Percentiles rank a stretch among this genome's conserved stretches.
These are phyloP conservation scores for Plasmodium malariae DNA, from an alignment of 169 alveolate species.

Conservation along the genomic window DNA sequence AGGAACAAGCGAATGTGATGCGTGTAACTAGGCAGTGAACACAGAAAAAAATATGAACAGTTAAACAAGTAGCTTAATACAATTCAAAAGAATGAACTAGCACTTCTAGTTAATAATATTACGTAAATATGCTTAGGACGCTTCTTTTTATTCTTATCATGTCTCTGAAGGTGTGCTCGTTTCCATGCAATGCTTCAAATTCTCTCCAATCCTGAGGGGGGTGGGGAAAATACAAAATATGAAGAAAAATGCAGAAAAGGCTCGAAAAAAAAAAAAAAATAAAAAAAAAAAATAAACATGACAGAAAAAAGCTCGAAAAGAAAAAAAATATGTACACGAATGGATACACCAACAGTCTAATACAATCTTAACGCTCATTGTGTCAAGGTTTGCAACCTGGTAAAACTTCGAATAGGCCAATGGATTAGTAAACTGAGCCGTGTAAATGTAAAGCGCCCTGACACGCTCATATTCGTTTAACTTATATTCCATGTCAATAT, in stretches of 20 bases:
- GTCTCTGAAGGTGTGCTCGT: slow-evolving; percentile 90
- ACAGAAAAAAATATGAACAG: too few species aligned
- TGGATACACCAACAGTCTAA: too few species aligned
- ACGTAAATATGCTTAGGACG: slow-evolving; percentile 61
- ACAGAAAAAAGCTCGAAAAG: too few species aligned
- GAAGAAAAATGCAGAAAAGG: background rate
- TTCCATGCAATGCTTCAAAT: slow-evolving; percentile 92
- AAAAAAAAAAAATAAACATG: background rate
- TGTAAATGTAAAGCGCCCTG: slow-evolving; percentile 89
- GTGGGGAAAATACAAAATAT: background rate
- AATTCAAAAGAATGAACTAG: too few species aligned
- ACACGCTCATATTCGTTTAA: slow-evolving; percentile 94
- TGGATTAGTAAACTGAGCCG: slow-evolving; percentile 90
- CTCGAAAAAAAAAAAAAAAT: background rate
- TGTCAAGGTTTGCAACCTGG: slow-evolving; percentile 59
- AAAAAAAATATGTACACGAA: too few species aligned
- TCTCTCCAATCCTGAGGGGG: slow-evolving; percentile 87
- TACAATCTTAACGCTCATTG: background rate
- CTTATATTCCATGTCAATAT: slow-evolving; percentile 90
- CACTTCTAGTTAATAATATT: background rate
- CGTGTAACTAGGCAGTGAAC: background rate
- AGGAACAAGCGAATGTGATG: background rate
- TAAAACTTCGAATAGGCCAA: slow-evolving; percentile 10
- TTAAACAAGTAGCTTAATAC: too few species aligned
- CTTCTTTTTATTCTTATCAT: slow-evolving; percentile 84